Evolutionary conservation across 1,284 basidiomycete genomes (phyloP).

Genomic region (Heterobasidion occidentale): DNA sequence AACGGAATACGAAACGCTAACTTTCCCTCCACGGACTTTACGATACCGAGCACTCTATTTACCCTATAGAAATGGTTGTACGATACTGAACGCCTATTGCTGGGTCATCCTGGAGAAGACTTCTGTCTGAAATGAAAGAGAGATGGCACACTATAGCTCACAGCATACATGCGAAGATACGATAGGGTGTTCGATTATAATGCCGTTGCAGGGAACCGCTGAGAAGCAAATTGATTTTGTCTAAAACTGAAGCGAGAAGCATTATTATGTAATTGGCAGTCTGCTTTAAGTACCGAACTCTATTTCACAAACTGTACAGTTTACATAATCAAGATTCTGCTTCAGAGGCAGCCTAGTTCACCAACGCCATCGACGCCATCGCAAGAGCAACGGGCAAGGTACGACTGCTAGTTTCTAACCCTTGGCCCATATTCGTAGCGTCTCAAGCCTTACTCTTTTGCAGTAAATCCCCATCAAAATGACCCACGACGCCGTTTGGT

Average conservation of each 20-base stretch:
- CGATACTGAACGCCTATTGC: background rate
- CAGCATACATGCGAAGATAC: too few relatives aligned
- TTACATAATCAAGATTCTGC: constrained; percentile 4
- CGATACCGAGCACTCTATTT: constrained; percentile 2
- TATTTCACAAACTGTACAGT: constrained; percentile 8
- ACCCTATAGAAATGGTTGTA: constrained; percentile 1
- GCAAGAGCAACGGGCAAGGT: constrained; percentile 3
- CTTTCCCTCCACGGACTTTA: background rate
- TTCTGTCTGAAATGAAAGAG: background rate
- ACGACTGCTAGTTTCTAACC: background rate
- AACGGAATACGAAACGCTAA: background rate
- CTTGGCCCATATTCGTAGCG: background rate
- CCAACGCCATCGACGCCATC: background rate
- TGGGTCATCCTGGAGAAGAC: background rate
- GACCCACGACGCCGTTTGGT: constrained; percentile 91
- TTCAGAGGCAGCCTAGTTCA: background rate
- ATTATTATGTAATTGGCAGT: background rate
- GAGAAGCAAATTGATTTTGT: background rate
- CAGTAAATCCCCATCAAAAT: constrained; percentile 38
- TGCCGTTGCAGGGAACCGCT: too few relatives aligned
- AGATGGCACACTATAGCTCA: background rate
- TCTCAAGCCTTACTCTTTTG: background rate
- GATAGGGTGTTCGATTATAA: too few relatives aligned
- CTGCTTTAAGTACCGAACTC: background rate
- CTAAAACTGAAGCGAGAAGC: background rate